phyloP scores from a whole-genome alignment of 2,329 filamentous ascomycete genomes.

The Colletotrichum gigasporum region DNA sequence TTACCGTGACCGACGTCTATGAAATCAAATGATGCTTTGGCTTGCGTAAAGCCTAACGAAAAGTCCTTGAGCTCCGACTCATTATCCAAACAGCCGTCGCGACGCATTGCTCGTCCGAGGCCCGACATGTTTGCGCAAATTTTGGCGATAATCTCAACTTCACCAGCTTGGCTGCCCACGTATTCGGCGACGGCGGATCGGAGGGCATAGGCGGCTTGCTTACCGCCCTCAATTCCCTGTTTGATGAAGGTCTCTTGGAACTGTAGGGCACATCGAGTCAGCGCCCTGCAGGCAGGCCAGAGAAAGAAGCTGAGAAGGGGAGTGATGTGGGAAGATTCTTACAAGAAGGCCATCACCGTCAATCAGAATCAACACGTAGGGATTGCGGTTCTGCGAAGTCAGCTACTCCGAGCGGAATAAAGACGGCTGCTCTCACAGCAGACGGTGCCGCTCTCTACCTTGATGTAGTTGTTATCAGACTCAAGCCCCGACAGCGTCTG shows the following conservation, averaged over 20 bases:
- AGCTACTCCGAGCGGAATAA: conserved; percentile 1
- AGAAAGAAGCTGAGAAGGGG: neutral
- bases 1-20: conserved; percentile 69
- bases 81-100: conserved; percentile 55
- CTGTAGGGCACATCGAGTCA: conserved; percentile 44
- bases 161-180: conserved; percentile 52
- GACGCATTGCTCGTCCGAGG: conserved; percentile 59
- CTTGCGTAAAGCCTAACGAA: conserved; percentile 67
- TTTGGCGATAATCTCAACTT: conserved; percentile 65
- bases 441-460: conserved; percentile 47
- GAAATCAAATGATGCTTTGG: conserved; percentile 69
- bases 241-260: conserved; percentile 65
- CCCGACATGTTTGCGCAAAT: conserved; percentile 64
- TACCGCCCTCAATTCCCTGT: conserved; percentile 65
- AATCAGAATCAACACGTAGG: conserved; percentile 69
- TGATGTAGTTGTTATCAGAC: conserved; percentile 52
- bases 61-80: conserved; percentile 64
- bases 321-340: conserved; percentile 26
- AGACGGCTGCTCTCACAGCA: conserved; percentile 16
- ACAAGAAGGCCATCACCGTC: conserved; percentile 72
- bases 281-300: conserved; percentile 2
- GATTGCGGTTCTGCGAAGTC: conserved; percentile 58
- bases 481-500: conserved; percentile 51
- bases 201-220: conserved; percentile 60
- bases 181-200: conserved; percentile 57